A percentile compares a stretch with the other conserved stretches of the same genome.
phyloP scores from a whole-genome alignment of 768 basidiomycete species.

The Exsudoporus frostii region DNA sequence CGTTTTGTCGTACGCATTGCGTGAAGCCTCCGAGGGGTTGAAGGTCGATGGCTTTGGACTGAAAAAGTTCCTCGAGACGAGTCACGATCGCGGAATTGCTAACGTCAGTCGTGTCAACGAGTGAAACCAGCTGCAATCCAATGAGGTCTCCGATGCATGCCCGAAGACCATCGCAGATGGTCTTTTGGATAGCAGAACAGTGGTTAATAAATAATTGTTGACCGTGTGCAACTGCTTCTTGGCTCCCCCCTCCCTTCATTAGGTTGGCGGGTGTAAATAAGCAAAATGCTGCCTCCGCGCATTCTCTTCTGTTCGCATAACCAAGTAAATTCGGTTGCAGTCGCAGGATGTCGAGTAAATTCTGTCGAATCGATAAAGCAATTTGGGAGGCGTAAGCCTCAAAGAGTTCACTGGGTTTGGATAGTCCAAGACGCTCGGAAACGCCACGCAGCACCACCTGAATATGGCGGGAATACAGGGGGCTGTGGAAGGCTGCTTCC shows the following conservation, averaged over 20 bases:
- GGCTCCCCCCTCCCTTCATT: constrained; percentile 36
- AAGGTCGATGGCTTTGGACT: constrained; percentile 31
- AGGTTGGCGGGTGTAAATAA: constrained; percentile 68
- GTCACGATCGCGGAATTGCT: constrained; percentile 19
- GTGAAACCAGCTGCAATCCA: constrained; percentile 54
- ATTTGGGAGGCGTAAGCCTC: constrained; percentile 76
- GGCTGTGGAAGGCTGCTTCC: constrained; percentile 51
- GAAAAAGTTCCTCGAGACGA: constrained; percentile 37
- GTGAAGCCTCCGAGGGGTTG: constrained; percentile 33
- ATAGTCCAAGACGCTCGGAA: constrained; percentile 64
- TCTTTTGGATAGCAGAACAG: constrained; percentile 57
- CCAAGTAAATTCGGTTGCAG: constrained; percentile 77
- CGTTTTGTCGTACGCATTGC: constrained; percentile 38
- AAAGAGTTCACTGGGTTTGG: constrained; percentile 60
- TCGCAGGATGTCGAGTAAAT: constrained; percentile 48
- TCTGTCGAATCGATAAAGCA: constrained; percentile 59
- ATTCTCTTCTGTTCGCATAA: constrained; percentile 62
- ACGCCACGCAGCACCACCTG: constrained; percentile 58
- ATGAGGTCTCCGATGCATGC: constrained; percentile 70
- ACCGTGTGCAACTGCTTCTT: constrained; percentile 35
- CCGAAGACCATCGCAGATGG: constrained; percentile 48
- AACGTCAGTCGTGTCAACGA: constrained; percentile 35
- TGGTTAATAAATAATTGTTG: constrained; percentile 53
- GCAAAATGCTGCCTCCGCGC: constrained; percentile 63
- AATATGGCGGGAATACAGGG: constrained; percentile 31